Percentiles rank a stretch among this genome's conserved stretches.
Conservation (phyloP, 2,329 filamentous ascomycete species). For the Colletotrichum neosansevieriae region DNA sequence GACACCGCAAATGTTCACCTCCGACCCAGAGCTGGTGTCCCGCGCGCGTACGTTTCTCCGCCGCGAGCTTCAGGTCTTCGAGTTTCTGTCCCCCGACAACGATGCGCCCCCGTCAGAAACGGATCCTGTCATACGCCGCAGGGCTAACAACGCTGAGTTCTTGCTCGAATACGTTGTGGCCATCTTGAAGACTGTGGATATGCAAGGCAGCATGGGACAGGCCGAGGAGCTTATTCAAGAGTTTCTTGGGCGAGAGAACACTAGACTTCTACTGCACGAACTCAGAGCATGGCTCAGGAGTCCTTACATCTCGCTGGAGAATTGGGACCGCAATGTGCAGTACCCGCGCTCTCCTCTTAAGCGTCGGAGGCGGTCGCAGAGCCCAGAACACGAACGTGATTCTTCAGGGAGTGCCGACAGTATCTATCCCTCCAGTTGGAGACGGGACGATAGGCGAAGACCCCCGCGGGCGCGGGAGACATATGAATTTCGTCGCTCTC, state of each 20-base stretch:
- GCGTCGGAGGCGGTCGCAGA: slow-evolving; percentile 33
- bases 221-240: slow-evolving; percentile 84
- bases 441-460: slow-evolving; percentile 37
- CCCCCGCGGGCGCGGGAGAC: slow-evolving; percentile 18
- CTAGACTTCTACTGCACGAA: slow-evolving; percentile 86
- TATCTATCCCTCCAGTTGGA: slow-evolving; percentile 40
- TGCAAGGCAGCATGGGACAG: slow-evolving; percentile 81
- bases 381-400: slow-evolving; percentile 18
- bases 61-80: slow-evolving; percentile 86
- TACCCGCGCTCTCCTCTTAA: slow-evolving; percentile 58
- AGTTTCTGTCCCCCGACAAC: slow-evolving; percentile 67
- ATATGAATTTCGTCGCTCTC: slow-evolving; percentile 23
- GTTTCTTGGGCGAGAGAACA: slow-evolving; percentile 80
- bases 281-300: slow-evolving; percentile 85
- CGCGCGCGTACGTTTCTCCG: slow-evolving; percentile 85
- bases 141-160: slow-evolving; percentile 82
- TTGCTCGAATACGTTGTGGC: slow-evolving; percentile 87
- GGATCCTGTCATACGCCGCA: slow-evolving; percentile 35
- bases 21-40: slow-evolving; percentile 75
- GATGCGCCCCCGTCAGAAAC: slow-evolving; percentile 23
- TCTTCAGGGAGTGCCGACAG: slow-evolving; percentile 1
- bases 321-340: slow-evolving; percentile 86
- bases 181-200: slow-evolving; percentile 84
- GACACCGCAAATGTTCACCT: slow-evolving; percentile 73
- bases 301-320: slow-evolving; percentile 76